Evolutionary conservation across 2,329 filamentous ascomycete genomes (phyloP).

Genomic region (Clonostachys chloroleuca): DNA sequence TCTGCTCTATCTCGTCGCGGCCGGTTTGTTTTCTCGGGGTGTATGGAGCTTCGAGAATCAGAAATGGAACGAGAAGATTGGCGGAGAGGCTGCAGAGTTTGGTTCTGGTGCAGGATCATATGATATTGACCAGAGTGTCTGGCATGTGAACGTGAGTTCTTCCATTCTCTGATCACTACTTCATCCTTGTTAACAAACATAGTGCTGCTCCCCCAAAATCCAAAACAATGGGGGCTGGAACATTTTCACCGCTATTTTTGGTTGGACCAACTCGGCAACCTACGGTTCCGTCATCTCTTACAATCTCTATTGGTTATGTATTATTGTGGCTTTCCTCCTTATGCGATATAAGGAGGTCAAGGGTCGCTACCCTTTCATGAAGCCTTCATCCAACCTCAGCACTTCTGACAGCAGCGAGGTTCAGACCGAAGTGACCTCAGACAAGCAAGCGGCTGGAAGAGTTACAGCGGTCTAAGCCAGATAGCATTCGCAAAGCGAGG

Average conservation of each 20-base stretch:
- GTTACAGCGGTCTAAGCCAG: too few relatives aligned
- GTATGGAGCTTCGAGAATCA: constrained; percentile 75
- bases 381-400: neutral
- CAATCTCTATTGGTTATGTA: constrained; percentile 72
- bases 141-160: constrained; percentile 70
- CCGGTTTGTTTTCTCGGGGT: constrained; percentile 72
- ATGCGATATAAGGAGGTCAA: constrained; percentile 60
- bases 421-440: too few relatives aligned
- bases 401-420: too few relatives aligned
- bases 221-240: constrained; percentile 68
- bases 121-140: constrained; percentile 70
- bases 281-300: constrained; percentile 77
- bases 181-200: constrained; percentile 23
- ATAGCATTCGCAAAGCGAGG: too few relatives aligned
- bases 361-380: constrained; percentile 32
- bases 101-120: constrained; percentile 68
- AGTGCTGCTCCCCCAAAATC: constrained; percentile 59
- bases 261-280: constrained; percentile 67
- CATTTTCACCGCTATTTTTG: constrained; percentile 68
- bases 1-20: constrained; percentile 78
- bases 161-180: constrained; percentile 22
- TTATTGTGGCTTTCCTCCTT: constrained; percentile 54
- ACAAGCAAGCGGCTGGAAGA: too few relatives aligned
- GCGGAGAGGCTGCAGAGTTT: constrained; percentile 49
- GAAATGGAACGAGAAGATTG: constrained; percentile 60